Evolutionary conservation across 78 protist genomes (phyloP).

Genomic region (Emiliania huxleyi): DNA sequence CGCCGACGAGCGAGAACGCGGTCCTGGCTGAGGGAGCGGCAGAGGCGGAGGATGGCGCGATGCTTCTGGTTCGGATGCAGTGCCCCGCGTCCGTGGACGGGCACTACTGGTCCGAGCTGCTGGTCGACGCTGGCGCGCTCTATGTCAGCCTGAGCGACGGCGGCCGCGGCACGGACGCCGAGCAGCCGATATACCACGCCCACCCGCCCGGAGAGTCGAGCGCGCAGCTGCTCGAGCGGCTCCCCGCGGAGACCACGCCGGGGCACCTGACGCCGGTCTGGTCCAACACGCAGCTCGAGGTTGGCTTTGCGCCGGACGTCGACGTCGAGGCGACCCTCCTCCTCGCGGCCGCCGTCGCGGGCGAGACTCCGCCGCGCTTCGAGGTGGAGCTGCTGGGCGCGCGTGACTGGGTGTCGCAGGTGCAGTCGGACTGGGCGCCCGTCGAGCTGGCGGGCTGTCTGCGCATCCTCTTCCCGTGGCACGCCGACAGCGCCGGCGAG

Average conservation of each 20-base stretch:
- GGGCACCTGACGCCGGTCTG: background rate
- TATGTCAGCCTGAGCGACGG: background rate
- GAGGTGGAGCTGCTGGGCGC: background rate
- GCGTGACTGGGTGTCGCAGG: background rate
- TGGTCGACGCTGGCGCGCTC: background rate
- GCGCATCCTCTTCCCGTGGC: background rate
- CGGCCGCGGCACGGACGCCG: background rate
- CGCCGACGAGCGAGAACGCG: background rate
- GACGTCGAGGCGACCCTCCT: background rate
- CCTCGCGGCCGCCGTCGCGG: background rate
- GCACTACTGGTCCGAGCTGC: background rate
- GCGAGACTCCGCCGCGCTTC: background rate
- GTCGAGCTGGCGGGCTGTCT: background rate
- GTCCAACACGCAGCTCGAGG: background rate
- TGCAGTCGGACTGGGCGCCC: background rate
- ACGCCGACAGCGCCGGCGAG: background rate
- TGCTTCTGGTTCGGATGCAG: background rate
- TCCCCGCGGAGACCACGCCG: too few relatives aligned
- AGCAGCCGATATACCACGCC: background rate
- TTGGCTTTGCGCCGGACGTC: background rate
- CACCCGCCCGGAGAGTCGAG: background rate
- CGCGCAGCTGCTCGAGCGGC: background rate
- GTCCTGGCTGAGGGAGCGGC: background rate
- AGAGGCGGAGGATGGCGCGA: background rate
- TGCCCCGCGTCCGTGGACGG: background rate